Evolutionary conservation across 108 stramenopile genomes (phyloP), one percentile per base, ranked within the genome.

Genomic region (Skeletonema grethae): DNA sequence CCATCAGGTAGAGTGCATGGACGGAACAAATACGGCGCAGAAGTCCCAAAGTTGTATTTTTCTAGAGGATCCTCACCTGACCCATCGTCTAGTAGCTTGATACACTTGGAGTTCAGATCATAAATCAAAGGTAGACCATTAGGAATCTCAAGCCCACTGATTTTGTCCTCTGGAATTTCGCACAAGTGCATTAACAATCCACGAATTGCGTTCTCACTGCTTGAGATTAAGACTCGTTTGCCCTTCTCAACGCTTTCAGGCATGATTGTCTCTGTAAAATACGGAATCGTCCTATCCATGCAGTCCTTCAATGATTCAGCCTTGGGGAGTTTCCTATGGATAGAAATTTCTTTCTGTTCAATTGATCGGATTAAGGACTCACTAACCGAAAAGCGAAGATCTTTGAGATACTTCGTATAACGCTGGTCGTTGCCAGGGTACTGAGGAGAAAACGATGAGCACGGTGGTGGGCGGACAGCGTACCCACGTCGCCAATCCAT

Each of bases 181-280:
- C 98, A 98, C 5, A 99, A 79, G 76, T 98, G 94, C 96, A 99
- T 98, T 10, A 99, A 80, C 5, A 99, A 79, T 0, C 97, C 99
- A 55, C 99, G 93, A 57, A 99, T 96, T n/a, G 97, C 95, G 87
- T 99, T 99, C 65, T 98, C 99, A 63, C 95, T 95, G 39, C 95
- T 95, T 12, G 95, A 91, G 39, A 99, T 97, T 18, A 99, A 69
- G 3, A 99, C 96, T 15, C 93, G 84, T 84, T 99, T 98, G 18
- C 97, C 96, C 45, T 95, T 83, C 31, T 84, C 88, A 25, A 99
- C 83, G 18, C 88, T 89, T 65, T 90, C 87, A 1, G 92, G 96
- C 29, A 84, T 81, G 41, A 99, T 97, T 34, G 82, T 73, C 25
- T 95, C 80, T n/a, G 90, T 88, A 71, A 95, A 98, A 58, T 80